Percentiles rank a stretch among this genome's conserved stretches.
Evolutionary conservation across 306 rosid species (phyloP).

Genomic region (Malus sylvestris): DNA sequence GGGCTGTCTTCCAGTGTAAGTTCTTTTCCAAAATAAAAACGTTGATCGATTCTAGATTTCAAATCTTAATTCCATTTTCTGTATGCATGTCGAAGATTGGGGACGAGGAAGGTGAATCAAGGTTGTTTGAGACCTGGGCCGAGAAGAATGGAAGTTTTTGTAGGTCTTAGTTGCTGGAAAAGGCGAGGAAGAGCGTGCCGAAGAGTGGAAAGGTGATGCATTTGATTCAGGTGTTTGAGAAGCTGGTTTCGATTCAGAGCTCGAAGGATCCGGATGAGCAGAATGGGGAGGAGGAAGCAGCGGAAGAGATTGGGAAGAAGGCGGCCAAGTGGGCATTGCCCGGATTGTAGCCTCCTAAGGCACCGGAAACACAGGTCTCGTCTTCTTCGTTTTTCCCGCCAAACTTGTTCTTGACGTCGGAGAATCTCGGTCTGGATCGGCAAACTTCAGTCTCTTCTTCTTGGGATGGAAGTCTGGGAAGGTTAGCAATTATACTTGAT

Average conservation of each 20-base stretch:
- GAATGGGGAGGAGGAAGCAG: slow-evolving; percentile 14
- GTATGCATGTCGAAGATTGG: too few relatives aligned
- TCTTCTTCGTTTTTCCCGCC: slow-evolving; percentile 43
- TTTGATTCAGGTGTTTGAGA: slow-evolving; percentile 86
- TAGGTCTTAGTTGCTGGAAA: too few relatives aligned
- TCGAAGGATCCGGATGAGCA: slow-evolving; percentile 20
- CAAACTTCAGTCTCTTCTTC: slow-evolving; percentile 4
- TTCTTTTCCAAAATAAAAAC: too few relatives aligned
- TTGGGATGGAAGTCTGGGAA: slow-evolving; percentile 26
- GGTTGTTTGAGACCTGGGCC: too few relatives aligned
- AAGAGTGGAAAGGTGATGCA: slow-evolving; percentile 40
- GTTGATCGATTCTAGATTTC: too few relatives aligned
- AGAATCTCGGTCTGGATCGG: slow-evolving; percentile 61
- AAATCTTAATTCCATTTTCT: too few relatives aligned
- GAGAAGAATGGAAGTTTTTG: too few relatives aligned
- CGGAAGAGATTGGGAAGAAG: slow-evolving; percentile 18
- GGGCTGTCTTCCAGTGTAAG: too few relatives aligned
- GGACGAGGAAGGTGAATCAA: too few relatives aligned
- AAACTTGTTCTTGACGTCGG: slow-evolving; percentile 51
- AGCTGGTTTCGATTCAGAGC: slow-evolving; percentile 42
- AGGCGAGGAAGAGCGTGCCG: too few relatives aligned
- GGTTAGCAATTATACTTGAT: slow-evolving; percentile 35
- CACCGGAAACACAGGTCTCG: slow-evolving; percentile 27
- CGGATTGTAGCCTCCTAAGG: slow-evolving; percentile 49
- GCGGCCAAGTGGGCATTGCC: slow-evolving; percentile 78